Conservation (phyloP, 164 flowering plant genomes). For the Macadamia tetraphylla region DNA sequence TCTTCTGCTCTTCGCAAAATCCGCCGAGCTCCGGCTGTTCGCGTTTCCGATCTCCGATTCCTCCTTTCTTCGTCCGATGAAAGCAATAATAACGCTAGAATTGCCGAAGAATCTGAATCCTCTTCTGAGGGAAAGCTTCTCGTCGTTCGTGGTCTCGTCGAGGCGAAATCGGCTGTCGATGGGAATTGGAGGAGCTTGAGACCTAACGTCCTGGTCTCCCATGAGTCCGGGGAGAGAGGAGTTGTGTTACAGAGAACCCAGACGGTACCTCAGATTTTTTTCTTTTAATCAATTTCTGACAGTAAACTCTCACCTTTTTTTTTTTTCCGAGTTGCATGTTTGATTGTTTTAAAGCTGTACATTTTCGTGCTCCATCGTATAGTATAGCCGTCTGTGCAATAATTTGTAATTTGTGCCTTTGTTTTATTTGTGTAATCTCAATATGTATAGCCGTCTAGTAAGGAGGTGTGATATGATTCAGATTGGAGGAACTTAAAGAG, state of each 20-base stretch:
- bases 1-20: slow-evolving; percentile 54
- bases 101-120: background rate
- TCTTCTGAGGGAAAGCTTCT: slow-evolving; percentile 33
- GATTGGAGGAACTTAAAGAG: too few species aligned
- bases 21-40: slow-evolving; percentile 38
- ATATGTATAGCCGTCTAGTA: too few species aligned
- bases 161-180: slow-evolving; percentile 46
- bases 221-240: slow-evolving; percentile 53
- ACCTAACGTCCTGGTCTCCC: slow-evolving; percentile 38
- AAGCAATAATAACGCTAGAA: slow-evolving; percentile 2
- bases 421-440: too few species aligned
- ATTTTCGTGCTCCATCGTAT: too few species aligned
- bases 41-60: slow-evolving; percentile 62
- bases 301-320: too few species aligned
- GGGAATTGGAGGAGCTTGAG: slow-evolving; percentile 38
- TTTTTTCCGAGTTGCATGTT: too few species aligned
- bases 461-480: too few species aligned
- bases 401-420: too few species aligned
- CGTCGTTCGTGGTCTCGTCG: slow-evolving; percentile 63
- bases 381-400: too few species aligned
- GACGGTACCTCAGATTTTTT: slow-evolving; percentile 32
- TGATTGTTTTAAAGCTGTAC: too few species aligned
- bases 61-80: slow-evolving; percentile 21
- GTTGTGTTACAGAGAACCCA: slow-evolving; percentile 57
- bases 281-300: too few species aligned